These are phyloP conservation scores for Diaporthe ilicicola DNA, from an alignment of 2,329 filamentous ascomycete species.

Conservation along the genomic window DNA sequence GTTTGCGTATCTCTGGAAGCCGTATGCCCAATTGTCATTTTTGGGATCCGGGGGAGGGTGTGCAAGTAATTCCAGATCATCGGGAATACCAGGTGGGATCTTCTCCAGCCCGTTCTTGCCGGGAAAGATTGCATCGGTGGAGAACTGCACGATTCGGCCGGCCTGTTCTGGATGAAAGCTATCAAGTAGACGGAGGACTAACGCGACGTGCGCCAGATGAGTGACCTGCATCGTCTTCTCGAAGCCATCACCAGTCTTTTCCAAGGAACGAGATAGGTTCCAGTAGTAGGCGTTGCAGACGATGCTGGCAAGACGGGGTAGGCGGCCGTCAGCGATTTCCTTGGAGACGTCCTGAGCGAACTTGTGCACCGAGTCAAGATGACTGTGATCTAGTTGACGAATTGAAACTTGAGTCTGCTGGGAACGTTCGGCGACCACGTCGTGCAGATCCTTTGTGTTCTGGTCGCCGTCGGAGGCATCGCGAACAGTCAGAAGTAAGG, in stretches of 20 bases:
- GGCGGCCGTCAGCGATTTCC: constrained; percentile 40
- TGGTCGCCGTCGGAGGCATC: constrained; percentile 40
- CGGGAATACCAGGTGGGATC: constrained; percentile 44
- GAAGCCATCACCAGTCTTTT: constrained; percentile 49
- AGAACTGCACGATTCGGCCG: constrained; percentile 66
- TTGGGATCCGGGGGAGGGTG: constrained; percentile 42
- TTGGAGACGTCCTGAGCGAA: constrained; percentile 43
- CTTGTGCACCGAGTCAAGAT: constrained; percentile 44
- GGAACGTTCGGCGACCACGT: constrained; percentile 44
- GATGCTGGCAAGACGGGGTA: constrained; percentile 46
- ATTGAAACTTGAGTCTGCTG: constrained; percentile 50
- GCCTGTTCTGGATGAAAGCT: constrained; percentile 69
- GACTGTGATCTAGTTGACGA: constrained; percentile 46
- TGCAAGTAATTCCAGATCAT: constrained; percentile 46
- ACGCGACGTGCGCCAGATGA: constrained; percentile 48
- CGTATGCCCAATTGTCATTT: constrained; percentile 46
- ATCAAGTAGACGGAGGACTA: constrained; percentile 53
- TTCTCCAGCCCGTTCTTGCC: constrained; percentile 48
- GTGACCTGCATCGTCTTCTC: constrained; percentile 51
- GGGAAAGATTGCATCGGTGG: constrained; percentile 44
- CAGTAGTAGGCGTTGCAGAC: constrained; percentile 52
- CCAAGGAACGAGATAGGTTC: constrained; percentile 44
- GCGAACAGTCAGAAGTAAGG: constrained; percentile 45
- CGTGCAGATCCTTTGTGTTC: constrained; percentile 41
- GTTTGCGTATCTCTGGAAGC: constrained; percentile 53